Conservation (phyloP, 2,329 filamentous ascomycete species). For the Huntiella moniliformis region DNA sequence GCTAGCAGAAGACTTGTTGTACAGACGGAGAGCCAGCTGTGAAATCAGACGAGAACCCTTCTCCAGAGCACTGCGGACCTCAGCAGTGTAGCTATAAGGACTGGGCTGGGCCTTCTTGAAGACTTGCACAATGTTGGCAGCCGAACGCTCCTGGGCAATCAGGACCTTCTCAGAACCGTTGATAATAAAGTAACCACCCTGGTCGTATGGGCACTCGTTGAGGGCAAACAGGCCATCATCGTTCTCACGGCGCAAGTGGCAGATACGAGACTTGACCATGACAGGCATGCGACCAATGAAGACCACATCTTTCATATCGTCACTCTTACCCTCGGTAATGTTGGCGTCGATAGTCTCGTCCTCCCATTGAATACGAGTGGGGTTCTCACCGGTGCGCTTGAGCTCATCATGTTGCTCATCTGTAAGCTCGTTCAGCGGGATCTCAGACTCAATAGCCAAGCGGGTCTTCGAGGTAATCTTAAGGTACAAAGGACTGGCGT, state of each 20-base stretch:
- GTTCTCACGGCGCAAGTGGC: constrained; percentile 64
- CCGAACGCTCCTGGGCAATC: constrained; percentile 92
- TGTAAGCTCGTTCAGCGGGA: constrained; percentile 49
- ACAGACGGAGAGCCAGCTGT: constrained; percentile 77
- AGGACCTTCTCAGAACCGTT: constrained; percentile 97
- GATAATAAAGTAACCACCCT: constrained; percentile 97
- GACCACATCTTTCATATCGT: constrained; percentile 49
- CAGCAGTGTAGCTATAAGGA: constrained; percentile 79
- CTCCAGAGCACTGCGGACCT: constrained; percentile 90
- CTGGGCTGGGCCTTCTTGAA: constrained; percentile 95
- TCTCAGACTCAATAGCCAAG: constrained; percentile 58
- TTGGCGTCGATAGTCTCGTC: constrained; percentile 30
- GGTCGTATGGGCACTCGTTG: constrained; percentile 95
- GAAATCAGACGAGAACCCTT: constrained; percentile 92
- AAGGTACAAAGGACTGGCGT: constrained; percentile 78
- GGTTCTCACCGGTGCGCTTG: constrained; percentile 34
- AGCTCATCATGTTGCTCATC: constrained; percentile 40
- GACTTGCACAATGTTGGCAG: constrained; percentile 95
- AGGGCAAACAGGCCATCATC: constrained; percentile 77
- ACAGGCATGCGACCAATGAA: constrained; percentile 93
- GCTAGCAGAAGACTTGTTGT: constrained; percentile 63
- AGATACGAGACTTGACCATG: constrained; percentile 96
- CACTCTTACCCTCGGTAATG: constrained; percentile 20
- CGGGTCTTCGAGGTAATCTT: constrained; percentile 73
- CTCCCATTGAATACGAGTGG: constrained; percentile 41